Conservation (phyloP, 2,329 filamentous ascomycete genomes). For the Cryphonectria japonica region DNA sequence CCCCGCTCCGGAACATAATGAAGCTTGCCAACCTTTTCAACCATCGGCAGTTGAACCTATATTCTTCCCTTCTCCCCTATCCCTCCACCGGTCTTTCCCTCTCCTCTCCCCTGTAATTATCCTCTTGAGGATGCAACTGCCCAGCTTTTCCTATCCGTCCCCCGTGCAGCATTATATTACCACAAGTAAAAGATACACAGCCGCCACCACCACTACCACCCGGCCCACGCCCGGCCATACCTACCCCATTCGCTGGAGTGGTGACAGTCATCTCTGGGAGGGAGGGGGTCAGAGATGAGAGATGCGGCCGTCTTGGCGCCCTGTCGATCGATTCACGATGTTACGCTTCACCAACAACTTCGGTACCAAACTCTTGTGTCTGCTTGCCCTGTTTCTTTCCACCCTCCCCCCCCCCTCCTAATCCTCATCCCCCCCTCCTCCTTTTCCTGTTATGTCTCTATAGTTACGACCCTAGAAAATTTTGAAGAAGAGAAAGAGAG, state of each 20-base stretch:
- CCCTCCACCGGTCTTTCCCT: too few species aligned
- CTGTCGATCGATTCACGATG: background rate
- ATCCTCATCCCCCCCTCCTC: too few species aligned
- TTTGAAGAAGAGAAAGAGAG: too few species aligned
- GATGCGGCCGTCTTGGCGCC: background rate
- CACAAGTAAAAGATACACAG: too few species aligned
- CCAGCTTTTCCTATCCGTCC: background rate
- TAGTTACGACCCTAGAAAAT: too few species aligned
- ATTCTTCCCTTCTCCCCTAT: background rate
- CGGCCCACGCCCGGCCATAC: background rate
- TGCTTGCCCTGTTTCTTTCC: too few species aligned
- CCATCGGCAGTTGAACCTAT: background rate
- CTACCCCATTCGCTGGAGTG: background rate
- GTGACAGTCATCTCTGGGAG: background rate
- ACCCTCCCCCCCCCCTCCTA: too few species aligned
- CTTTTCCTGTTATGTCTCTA: too few species aligned
- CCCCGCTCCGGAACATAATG: background rate
- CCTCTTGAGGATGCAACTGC: background rate
- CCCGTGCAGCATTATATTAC: too few species aligned
- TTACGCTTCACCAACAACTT: background rate
- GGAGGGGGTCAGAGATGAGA: background rate
- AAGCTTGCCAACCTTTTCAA: background rate
- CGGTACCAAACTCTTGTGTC: background rate
- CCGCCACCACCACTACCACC: background rate
- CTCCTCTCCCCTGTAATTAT: background rate